Conservation (phyloP, 495 filamentous ascomycete genomes). For the Wilcoxina mikolae region DNA sequence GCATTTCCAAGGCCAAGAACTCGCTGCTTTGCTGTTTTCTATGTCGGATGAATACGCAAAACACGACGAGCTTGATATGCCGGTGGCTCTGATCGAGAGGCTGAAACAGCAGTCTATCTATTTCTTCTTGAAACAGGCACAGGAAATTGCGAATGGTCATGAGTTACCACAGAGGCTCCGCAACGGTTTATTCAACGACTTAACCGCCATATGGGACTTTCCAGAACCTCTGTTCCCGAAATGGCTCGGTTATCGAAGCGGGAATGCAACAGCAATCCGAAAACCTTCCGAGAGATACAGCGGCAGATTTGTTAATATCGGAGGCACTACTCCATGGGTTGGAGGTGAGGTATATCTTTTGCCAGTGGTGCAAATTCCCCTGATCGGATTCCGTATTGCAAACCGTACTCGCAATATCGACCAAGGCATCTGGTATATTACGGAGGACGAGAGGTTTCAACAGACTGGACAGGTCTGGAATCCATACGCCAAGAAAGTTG, state of each 20-base stretch:
- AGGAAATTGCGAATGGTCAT: background rate
- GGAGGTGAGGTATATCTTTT: background rate
- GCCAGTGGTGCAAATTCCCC: background rate
- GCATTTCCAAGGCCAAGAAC: background rate
- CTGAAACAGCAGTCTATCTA: background rate
- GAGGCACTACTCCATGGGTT: background rate
- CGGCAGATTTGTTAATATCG: background rate
- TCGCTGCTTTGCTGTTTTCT: background rate
- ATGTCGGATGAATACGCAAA: background rate
- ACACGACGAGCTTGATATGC: background rate
- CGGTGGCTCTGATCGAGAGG: background rate
- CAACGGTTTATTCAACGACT: background rate
- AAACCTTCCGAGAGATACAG: background rate
- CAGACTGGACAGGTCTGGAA: too few relatives aligned
- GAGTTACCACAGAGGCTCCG: background rate
- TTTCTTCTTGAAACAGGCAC: background rate
- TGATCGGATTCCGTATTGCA: background rate
- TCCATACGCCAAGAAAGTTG: too few relatives aligned
- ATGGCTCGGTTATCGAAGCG: constrained; percentile 1
- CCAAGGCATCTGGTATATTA: background rate
- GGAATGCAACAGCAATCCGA: background rate
- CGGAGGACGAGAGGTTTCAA: background rate
- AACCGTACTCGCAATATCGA: background rate
- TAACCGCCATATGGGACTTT: background rate
- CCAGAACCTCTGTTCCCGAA: background rate